These are phyloP conservation scores for Benincasa hispida DNA, from an alignment of 306 rosid species.

Conservation along the genomic window DNA sequence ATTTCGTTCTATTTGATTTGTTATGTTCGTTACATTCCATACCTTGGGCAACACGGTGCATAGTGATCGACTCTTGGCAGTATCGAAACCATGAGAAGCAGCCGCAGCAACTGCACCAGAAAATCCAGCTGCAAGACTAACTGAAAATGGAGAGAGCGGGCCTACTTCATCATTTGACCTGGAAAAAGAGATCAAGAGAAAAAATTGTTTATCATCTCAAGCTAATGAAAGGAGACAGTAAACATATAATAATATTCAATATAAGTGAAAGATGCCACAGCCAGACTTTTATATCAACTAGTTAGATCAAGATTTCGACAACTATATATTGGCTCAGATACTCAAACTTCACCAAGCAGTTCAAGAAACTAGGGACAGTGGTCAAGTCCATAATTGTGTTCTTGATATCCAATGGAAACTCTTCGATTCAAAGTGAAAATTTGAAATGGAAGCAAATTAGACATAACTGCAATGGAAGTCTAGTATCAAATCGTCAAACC, in stretches of 20 bases:
- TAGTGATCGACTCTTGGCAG: conserved; percentile 65
- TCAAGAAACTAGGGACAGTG: background rate
- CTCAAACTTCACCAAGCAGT: background rate
- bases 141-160: conserved; percentile 60
- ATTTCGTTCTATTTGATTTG: no score
- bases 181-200: conserved; percentile 5
- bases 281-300: background rate
- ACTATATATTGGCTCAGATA: background rate
- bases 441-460: background rate
- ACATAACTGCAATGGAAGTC: background rate
- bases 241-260: background rate
- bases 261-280: background rate
- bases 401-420: background rate
- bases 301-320: background rate
- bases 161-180: conserved; percentile 67
- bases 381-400: background rate
- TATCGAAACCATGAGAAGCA: conserved; percentile 92
- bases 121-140: conserved; percentile 75
- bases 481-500: conserved; percentile 24
- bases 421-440: background rate
- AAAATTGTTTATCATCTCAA: background rate
- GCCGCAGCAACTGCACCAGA: conserved; percentile 86
- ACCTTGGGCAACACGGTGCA: conserved; percentile 83
- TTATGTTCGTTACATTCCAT: no score
- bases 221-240: background rate